These are phyloP conservation scores for Leptoxyphium fumago DNA, from an alignment of 2,329 filamentous ascomycete species.

Conservation along the genomic window DNA sequence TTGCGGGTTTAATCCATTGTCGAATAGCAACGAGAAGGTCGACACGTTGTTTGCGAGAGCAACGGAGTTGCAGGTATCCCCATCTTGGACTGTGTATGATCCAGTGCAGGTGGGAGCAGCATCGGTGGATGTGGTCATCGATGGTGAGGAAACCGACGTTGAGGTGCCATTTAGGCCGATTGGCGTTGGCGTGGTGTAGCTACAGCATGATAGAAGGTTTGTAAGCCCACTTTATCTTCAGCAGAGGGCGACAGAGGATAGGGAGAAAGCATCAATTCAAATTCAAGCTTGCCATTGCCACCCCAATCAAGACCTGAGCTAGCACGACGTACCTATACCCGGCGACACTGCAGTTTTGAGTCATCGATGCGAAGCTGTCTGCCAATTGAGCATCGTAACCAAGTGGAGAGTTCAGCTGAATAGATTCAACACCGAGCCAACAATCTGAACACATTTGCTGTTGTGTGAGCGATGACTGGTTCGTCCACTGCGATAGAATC, in stretches of 20 bases:
- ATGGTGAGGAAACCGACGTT: no score
- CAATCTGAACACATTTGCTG: constrained; percentile 2
- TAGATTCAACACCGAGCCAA: neutral
- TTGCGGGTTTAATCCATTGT: neutral
- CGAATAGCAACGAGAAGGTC: neutral
- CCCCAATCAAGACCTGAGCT: no score
- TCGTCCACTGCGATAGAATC: neutral
- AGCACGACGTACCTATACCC: neutral
- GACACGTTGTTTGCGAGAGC: neutral
- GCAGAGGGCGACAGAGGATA: no score
- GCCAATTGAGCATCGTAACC: constrained; percentile 1
- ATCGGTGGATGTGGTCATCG: no score
- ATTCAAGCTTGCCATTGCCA: no score
- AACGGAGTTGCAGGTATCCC: neutral
- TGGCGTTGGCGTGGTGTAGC: no score
- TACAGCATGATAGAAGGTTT: no score
- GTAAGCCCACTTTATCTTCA: no score
- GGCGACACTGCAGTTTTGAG: neutral
- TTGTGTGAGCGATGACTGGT: neutral
- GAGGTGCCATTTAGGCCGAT: no score
- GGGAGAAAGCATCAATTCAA: no score
- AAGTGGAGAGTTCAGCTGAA: neutral
- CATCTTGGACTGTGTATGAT: neutral
- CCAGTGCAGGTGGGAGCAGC: neutral
- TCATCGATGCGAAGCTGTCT: neutral